Base-by-base conservation (phyloP, 2,329 filamentous ascomycete genomes). In the Rutstroemia sp. region DNA sequence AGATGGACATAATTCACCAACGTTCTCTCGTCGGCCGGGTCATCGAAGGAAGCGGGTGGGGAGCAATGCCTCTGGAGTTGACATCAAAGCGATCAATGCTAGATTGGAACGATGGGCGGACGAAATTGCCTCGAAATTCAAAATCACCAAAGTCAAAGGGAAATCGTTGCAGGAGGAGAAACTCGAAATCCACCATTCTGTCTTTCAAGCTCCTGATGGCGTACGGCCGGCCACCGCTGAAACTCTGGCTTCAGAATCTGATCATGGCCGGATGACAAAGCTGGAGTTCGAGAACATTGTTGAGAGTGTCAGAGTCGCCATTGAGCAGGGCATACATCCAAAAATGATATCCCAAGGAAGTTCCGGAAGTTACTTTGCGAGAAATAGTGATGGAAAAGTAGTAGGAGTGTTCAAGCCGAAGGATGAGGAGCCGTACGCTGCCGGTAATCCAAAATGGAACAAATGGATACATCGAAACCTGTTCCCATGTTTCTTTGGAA, bases 401-500 rank as follows among this genome's bases (percentile, higher is more conserved):
- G 90, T 99, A 4, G 94, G 92, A 38, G 94, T 99, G 4, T 99
- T 99, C 75, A 99, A 99, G 72, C 94, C 94, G 44, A 99, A 99
- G 73, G 94, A 99, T 65, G 94, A 99, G 74, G 95, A 99, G 72
- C 94, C 94, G 0, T 99, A 96, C 69, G 94, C 94, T 1, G 94
- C 89, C 34, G 88, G 90, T 64, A 99, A 99, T 69, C 94, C 94
- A 5, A 99, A 99, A 71, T 97, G 92, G 92, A 97, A 95, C 65
- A 99, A 99, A 73, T 99, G 94, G 94, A 92, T 99, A 75, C 94
- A 99, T 72, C 81, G 94, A 61, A 99, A 99, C 70, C 71, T 99
- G 62, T 97, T 99, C 65, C 94, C 94, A 8, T 99, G 95, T 74
- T 96, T 89, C 72, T 99, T 99, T 67, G 94, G 94, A 17, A 80